Evolutionary conservation across 2,329 filamentous ascomycete genomes (phyloP), one percentile per base, ranked within the genome.

Genomic region (Beauveria pseudobassiana): DNA sequence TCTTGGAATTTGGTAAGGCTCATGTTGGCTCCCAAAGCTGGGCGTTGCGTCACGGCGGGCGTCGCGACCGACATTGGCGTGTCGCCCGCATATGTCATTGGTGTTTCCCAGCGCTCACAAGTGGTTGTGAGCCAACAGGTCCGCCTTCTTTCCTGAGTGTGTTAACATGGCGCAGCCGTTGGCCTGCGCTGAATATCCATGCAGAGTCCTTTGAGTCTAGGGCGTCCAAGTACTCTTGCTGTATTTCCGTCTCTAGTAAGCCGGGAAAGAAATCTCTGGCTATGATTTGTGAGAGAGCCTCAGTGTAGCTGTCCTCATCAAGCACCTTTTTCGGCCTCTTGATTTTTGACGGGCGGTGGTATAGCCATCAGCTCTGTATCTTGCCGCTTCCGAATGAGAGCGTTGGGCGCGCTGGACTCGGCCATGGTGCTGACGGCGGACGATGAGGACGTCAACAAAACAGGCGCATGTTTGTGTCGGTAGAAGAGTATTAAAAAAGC

Each of bases 191-290:
- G 18, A 86, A 82, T 65, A 98, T 97, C 93, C 95, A 98, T 67
- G 84, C 82, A 56, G 83, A 78, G 74, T 99, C 87, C 62, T 88
- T 88, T 18, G 93, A 96, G 9, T 96, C 92, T 9, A 98, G 77
- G 0, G 95, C 95, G 69, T 96, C 88, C 34, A 99, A 80, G 68
- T 97, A 98, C 69, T 99, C 95, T 72, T 92, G 87, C 73, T 97
- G 92, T 0, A 88, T 88, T 68, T 96, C 87, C 16, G 87, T 87
- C 72, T 98, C 92, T 5, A 93, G 78, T 0, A 99, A 81, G 0
- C 93, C 95, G 0, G 95, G 95, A 70, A 98, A 99, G 79, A 96
- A 99, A 79, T 99, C 95, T 66, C 95, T 87, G 10, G 91, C 91
- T 65, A 99, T 96, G 71, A 99, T 98, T 67, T 95, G 88, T 0